Base-by-base conservation (phyloP, 2,329 filamentous ascomycete genomes). In the Stachybotrys chlorohalonatus region DNA sequence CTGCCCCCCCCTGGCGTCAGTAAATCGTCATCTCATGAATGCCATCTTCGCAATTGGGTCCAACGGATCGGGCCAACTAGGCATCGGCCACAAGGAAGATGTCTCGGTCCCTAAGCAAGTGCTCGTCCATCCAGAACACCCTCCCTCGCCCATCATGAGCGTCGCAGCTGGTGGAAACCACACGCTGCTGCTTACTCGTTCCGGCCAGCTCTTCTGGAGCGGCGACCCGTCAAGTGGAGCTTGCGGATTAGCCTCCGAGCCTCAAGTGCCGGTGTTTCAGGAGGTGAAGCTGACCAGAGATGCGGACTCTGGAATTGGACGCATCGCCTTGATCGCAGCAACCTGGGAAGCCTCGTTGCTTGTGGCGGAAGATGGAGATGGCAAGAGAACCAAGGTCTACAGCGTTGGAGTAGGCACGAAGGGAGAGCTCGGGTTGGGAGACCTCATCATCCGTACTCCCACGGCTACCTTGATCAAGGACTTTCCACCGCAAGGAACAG, bases 91-190 rank as follows among this genome's bases (percentile, higher is more conserved):
- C 67, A 77, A 75, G 57, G 83, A 89, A 65, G 87, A 91, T 63
- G 82, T 89, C 51, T 86, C 85, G 1, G 74, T 81, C 0, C 86
- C 87, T 1, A 82, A 85, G 58, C 46, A 47, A n/a, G 84, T 82
- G 58, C 62, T 79, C n/a, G 87, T 89, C 67, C 65, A 73, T 6
- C 68, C 73, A 2, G 66, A 68, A 13, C 63, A 66, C 52, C 66
- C 70, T 42, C 60, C 64, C 31, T 66, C 72, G 13, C 63, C 67
- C 31, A 66, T 78, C 54, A 60, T 65, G 52, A 68, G 67, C 47
- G 67, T 79, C 9, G 73, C 73, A 17, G 76, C 89, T 7, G 93
- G 93, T 5, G 92, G 92, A 1, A 96, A 96, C 64, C 93, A 96
- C 68, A 95, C 90, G 0, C 72, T 96, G 5, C 67, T 95, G 9